Percentiles rank a stretch among this genome's conserved stretches.
Conservation (phyloP, 2,329 filamentous ascomycete genomes). For the Lasiodiplodia gonubiensis region DNA sequence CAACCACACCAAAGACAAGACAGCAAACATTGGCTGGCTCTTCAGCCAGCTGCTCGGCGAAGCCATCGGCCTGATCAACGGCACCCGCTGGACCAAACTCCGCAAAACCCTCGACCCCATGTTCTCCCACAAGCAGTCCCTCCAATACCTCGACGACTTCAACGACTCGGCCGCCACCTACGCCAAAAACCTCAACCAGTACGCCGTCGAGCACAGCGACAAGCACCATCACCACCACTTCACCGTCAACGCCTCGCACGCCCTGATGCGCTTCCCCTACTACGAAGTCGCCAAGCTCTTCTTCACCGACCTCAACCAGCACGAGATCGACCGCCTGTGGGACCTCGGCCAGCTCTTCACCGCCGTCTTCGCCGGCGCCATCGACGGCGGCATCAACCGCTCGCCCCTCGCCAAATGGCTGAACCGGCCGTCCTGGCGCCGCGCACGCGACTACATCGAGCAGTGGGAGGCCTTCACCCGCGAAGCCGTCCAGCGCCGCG, state of each 20-base stretch:
- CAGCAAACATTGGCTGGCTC: slow-evolving; percentile 21
- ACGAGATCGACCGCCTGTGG: slow-evolving; percentile 26
- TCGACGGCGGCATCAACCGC: slow-evolving; percentile 22
- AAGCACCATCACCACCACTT: no score
- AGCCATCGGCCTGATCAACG: slow-evolving; percentile 23
- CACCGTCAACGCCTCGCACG: slow-evolving; percentile 14
- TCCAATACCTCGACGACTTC: slow-evolving; percentile 14
- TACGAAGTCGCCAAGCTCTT: slow-evolving; percentile 21
- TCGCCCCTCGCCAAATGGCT: slow-evolving; percentile 2
- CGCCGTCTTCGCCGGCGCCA: not conserved
- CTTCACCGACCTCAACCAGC: slow-evolving; percentile 9
- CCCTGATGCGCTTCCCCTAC: slow-evolving; percentile 28
- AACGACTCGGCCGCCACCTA: not conserved
- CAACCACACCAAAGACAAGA: slow-evolving; percentile 18
- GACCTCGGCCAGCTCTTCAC: slow-evolving; percentile 24
- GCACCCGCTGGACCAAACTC: slow-evolving; percentile 19
- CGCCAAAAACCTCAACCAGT: not conserved
- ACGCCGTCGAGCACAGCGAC: not conserved
- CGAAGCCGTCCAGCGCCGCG: not conserved
- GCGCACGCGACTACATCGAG: not conserved
- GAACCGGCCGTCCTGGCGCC: not conserved
- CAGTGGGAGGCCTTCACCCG: slow-evolving; percentile 26
- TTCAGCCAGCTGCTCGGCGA: slow-evolving; percentile 26
- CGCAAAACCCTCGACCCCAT: slow-evolving; percentile 11
- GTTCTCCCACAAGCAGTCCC: slow-evolving; percentile 18